These are phyloP conservation scores for Picea mariana DNA, from an alignment of 83 land plant species.

Conservation along the genomic window DNA sequence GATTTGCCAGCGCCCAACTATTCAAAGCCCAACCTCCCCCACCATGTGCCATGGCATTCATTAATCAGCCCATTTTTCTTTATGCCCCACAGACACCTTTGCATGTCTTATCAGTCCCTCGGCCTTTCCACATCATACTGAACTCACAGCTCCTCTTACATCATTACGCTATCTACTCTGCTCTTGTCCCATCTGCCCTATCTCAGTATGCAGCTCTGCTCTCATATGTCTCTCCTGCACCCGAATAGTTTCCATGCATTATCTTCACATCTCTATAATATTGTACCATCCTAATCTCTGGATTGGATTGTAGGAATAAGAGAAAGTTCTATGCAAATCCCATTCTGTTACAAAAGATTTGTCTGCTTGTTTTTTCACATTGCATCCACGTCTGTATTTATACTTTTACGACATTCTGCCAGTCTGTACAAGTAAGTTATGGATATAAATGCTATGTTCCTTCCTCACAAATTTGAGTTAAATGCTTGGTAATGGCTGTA, in stretches of 20 bases:
- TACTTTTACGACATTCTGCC: background rate
- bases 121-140: background rate
- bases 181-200: background rate
- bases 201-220: no score
- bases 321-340: background rate
- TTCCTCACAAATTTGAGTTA: background rate
- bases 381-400: no score
- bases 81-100: background rate
- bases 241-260: background rate
- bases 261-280: no score
- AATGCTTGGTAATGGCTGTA: background rate
- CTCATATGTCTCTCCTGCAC: background rate
- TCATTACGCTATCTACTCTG: background rate
- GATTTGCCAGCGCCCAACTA: background rate
- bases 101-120: slow-evolving; percentile 3
- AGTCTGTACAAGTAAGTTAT: background rate
- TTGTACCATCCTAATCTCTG: background rate
- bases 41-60: background rate
- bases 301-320: background rate
- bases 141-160: background rate
- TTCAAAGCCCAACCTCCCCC: slow-evolving; percentile 6
- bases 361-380: background rate
- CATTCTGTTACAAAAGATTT: background rate
- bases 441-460: background rate
- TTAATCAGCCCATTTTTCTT: background rate